Evolutionary conservation across 2,329 filamentous ascomycete species (phyloP).

Genomic region (Blastomyces gilchristii): DNA sequence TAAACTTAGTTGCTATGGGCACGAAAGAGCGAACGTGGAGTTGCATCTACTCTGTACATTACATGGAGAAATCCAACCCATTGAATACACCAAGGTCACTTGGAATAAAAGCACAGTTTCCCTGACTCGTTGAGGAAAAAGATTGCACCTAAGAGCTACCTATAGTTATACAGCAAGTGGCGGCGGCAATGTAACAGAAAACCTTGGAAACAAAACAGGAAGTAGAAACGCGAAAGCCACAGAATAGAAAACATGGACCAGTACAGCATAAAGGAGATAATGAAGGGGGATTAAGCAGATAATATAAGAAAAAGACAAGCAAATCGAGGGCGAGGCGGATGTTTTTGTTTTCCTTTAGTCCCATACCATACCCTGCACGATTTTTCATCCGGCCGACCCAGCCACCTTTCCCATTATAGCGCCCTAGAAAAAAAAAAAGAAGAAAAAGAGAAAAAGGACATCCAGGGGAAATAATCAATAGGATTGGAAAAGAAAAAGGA

Average conservation of each 20-base stretch:
- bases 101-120: slow-evolving; percentile 1
- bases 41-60: not conserved
- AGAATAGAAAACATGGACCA: not conserved
- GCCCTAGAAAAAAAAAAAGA: slow-evolving; percentile 23
- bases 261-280: slow-evolving; percentile 2
- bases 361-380: slow-evolving; percentile 5
- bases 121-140: not conserved
- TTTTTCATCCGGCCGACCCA: slow-evolving; percentile 27
- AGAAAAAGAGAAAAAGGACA: slow-evolving; percentile 10
- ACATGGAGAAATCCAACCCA: not conserved
- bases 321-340: not conserved
- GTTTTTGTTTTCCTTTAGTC: slow-evolving; percentile 1
- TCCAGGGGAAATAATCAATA: slow-evolving; percentile 13
- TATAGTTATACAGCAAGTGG: slow-evolving; percentile 6
- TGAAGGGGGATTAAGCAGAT: not conserved
- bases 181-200: not conserved
- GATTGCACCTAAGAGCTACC: not conserved
- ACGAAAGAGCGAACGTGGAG: too few species aligned
- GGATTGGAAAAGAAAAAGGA: slow-evolving; percentile 21
- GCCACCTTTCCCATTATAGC: slow-evolving; percentile 34
- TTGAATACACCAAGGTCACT: not conserved
- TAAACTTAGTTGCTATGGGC: too few species aligned
- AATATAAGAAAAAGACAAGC: not conserved
- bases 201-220: not conserved
- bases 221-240: not conserved